Conservation (phyloP, 305 asterid genomes). For the Fraxinus baroniana region DNA sequence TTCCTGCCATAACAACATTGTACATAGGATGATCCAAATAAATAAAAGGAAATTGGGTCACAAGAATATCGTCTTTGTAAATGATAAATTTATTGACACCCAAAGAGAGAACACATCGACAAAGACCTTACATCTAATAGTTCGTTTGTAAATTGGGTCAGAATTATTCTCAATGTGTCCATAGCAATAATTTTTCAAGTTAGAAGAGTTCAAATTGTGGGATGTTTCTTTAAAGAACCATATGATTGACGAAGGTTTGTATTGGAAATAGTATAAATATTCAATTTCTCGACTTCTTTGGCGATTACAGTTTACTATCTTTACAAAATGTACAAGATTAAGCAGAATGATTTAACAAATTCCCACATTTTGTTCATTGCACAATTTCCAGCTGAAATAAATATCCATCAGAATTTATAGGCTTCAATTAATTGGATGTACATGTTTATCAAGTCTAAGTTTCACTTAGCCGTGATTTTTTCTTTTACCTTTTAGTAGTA, state of each 20-base stretch:
- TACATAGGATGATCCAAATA: background rate
- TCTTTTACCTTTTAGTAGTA: background rate
- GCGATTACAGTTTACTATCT: background rate
- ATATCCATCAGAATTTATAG: background rate
- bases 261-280: background rate
- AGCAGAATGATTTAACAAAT: background rate
- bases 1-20: background rate
- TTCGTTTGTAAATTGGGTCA: background rate
- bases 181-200: background rate
- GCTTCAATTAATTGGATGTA: background rate
- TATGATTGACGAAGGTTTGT: background rate
- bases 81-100: too few relatives aligned
- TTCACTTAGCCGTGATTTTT: slow-evolving; percentile 28
- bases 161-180: background rate
- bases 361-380: background rate
- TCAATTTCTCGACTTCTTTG: background rate
- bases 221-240: background rate
- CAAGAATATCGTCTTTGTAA: background rate
- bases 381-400: background rate
- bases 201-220: background rate
- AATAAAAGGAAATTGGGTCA: background rate
- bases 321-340: background rate
- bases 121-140: too few relatives aligned
- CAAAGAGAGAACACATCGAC: too few relatives aligned
- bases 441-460: slow-evolving; percentile 18